Conservation (phyloP, 2,329 filamentous ascomycete species). For the Sporothrix pseudoabietina region DNA sequence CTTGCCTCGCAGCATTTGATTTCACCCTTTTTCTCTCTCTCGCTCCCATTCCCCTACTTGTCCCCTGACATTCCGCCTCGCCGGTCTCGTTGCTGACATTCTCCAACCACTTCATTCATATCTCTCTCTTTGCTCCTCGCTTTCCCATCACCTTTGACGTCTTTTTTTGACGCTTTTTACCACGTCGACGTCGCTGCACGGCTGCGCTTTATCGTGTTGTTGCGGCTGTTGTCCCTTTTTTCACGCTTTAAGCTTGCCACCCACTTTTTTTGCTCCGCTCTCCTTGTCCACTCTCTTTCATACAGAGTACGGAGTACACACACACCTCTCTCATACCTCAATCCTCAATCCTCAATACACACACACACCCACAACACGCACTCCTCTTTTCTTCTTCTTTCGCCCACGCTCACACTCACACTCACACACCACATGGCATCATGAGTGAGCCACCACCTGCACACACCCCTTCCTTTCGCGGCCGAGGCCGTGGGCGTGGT, state of each 20-base stretch:
- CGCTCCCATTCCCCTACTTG: neutral
- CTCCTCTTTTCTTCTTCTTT: neutral
- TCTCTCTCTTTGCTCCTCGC: neutral
- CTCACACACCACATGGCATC: slow-evolving; percentile 34
- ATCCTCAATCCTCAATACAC: too few species aligned
- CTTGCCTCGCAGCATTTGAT: neutral
- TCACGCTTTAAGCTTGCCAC: neutral
- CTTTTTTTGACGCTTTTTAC: neutral
- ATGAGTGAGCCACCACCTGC: slow-evolving; percentile 35
- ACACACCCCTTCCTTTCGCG: slow-evolving; percentile 33
- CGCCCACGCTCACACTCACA: neutral
- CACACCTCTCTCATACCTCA: neutral
- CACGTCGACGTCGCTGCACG: slow-evolving; percentile 1
- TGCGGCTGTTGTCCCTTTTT: slow-evolving; percentile 19
- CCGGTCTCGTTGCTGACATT: neutral
- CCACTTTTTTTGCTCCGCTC: slow-evolving; percentile 18
- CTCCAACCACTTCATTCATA: neutral
- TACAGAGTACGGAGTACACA: neutral
- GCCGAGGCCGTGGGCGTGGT: slow-evolving; percentile 43
- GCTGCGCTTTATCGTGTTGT: neutral
- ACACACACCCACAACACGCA: too few species aligned
- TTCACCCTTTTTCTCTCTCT: neutral
- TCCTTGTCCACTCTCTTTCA: slow-evolving; percentile 17
- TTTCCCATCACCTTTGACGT: neutral
- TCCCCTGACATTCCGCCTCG: neutral